Evolutionary conservation across 2,329 filamentous ascomycete genomes (phyloP).

Genomic region (Clonostachys sp.): DNA sequence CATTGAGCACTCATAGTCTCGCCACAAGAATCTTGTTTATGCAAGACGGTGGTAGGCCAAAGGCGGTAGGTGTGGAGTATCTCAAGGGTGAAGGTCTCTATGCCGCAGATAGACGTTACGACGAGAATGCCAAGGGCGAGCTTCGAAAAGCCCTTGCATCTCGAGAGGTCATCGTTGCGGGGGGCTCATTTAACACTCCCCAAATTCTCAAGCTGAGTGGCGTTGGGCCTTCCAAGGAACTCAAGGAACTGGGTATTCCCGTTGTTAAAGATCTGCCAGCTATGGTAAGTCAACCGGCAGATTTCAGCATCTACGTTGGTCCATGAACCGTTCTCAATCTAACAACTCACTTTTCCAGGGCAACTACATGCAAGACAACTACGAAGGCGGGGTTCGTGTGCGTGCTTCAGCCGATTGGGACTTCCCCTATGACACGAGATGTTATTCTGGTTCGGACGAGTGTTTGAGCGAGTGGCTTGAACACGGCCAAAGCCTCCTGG

Average conservation of each 20-base stretch:
- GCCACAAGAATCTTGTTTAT: constrained; percentile 9
- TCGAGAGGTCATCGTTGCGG: constrained; percentile 41
- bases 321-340: constrained; percentile 12
- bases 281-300: constrained; percentile 32
- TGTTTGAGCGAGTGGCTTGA: constrained; percentile 27
- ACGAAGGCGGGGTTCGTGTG: constrained; percentile 27
- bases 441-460: constrained; percentile 21
- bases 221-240: constrained; percentile 32
- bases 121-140: constrained; percentile 9
- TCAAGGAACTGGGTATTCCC: constrained; percentile 29
- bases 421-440: constrained; percentile 13
- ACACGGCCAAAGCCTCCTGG: constrained; percentile 21
- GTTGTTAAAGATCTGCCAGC: constrained; percentile 49
- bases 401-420: constrained; percentile 6
- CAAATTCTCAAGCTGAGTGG: constrained; percentile 48
- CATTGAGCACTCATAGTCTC: constrained; percentile 3
- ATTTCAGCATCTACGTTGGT: constrained; percentile 27
- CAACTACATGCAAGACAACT: constrained; percentile 54
- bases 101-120: constrained; percentile 6
- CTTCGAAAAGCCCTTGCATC: neutral
- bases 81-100: constrained; percentile 11
- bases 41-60: constrained; percentile 8
- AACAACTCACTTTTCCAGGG: constrained; percentile 24
- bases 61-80: constrained; percentile 30
- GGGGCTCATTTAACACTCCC: constrained; percentile 47